Evolutionary conservation across 306 rosid species (phyloP).

Genomic region (Cucumis melo): DNA sequence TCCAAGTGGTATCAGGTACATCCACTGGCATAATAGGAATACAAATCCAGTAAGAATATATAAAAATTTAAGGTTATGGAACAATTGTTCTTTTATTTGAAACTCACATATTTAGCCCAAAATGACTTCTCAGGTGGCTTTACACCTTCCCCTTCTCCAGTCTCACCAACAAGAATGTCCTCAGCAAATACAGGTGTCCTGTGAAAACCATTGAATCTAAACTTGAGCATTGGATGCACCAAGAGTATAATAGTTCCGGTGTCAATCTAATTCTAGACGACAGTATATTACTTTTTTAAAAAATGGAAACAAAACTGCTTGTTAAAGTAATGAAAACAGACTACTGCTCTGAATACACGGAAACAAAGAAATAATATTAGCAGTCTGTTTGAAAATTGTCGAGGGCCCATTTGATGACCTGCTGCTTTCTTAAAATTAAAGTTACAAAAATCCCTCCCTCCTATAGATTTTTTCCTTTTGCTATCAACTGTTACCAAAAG

Average conservation of each 20-base stretch:
- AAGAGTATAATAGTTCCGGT: neutral
- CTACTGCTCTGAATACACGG: too few relatives aligned
- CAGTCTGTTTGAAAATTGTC: neutral
- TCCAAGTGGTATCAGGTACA: slow-evolving; percentile 93
- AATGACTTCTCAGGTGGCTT: slow-evolving; percentile 67
- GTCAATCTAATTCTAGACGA: neutral
- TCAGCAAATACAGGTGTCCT: slow-evolving; percentile 82
- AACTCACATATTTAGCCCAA: slow-evolving; percentile 96
- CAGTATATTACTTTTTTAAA: too few relatives aligned
- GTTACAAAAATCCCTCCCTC: neutral
- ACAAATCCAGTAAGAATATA: neutral
- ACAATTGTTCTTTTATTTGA: neutral
- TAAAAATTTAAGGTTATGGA: neutral
- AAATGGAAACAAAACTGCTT: too few relatives aligned
- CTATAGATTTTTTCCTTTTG: neutral
- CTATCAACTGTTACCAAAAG: too few relatives aligned
- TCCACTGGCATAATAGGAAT: slow-evolving; percentile 47
- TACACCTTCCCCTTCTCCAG: slow-evolving; percentile 54
- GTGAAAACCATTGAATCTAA: slow-evolving; percentile 11
- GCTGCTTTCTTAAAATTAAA: too few relatives aligned
- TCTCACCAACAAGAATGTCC: slow-evolving; percentile 57
- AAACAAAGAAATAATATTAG: too few relatives aligned
- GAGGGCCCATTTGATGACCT: too few relatives aligned
- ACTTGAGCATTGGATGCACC: neutral
- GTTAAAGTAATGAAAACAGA: too few relatives aligned